Conservation (phyloP, 176 grass and related monocot species). For the Neostapfia colusana region DNA sequence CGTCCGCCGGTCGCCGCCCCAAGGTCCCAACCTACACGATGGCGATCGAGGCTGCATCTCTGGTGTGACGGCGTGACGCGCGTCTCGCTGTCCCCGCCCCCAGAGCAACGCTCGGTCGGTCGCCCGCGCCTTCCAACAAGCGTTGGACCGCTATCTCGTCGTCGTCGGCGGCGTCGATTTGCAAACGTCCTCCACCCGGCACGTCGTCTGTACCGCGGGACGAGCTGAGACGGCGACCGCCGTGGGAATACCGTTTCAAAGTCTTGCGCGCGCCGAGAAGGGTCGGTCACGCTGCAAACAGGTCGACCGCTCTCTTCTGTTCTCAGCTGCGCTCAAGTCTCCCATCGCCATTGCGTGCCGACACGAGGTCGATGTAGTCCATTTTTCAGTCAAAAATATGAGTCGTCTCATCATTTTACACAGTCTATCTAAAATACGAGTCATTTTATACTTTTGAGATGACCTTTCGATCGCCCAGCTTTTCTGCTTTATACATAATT, state of each 20-base stretch:
- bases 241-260: constrained; percentile 48
- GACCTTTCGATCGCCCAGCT: background rate
- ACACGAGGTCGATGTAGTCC: constrained; percentile 4
- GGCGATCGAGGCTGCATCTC: background rate
- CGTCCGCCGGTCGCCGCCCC: background rate
- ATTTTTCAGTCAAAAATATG: background rate
- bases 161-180: background rate
- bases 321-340: background rate
- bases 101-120: background rate
- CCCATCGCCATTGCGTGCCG: constrained; percentile 1
- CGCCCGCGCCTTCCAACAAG: too few species aligned
- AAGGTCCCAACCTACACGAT: constrained; percentile 14
- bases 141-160: background rate
- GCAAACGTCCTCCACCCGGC: background rate
- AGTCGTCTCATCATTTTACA: too few species aligned
- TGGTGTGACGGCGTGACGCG: too few species aligned
- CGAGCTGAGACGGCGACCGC: background rate
- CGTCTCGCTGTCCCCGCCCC: constrained; percentile 1
- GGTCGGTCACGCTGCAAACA: background rate
- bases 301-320: background rate
- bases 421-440: background rate
- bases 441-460: background rate
- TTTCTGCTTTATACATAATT: too few species aligned
- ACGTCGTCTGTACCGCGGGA: background rate
- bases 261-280: background rate